Base-by-base conservation (phyloP, 2,329 filamentous ascomycete species). In the Coniochaeta sp. region DNA sequence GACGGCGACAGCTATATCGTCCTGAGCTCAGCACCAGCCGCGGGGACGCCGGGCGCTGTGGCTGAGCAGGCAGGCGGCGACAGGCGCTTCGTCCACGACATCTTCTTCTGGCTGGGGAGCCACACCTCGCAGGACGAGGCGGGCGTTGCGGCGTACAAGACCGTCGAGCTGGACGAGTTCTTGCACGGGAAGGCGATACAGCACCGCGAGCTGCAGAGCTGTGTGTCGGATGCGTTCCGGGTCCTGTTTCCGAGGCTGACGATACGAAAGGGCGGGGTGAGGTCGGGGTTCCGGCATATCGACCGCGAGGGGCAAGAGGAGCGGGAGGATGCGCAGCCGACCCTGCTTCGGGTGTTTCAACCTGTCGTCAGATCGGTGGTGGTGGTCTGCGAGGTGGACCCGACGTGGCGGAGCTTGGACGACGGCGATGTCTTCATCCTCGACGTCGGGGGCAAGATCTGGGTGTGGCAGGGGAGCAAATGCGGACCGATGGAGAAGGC, bases 1-100 rank as follows among this genome's bases (percentile, higher is more conserved):
- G 83, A 89, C 56, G 86, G 86, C 32, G 87, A 89, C 69, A 88
- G 85, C 72, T 89, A 86, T 68, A 86, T 89, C 61, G 74, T 89
- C 4, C 75, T 89, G 55, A 75, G 85, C 69, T 84, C 85, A 4
- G 82, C 81, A 70, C 80, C 81, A 65, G 19, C 42, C 9, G 12
- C 5, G n/a, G 42, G 19, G 4, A 4, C 7, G 3, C 42, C 42
- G 42, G 42, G 42, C 10, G 4, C 19, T 24, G 22, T 24, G 5
- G n/a, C 42, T n/a, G 19, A 19, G 14, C 42, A 47, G 42, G 68
- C 84, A 34, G 78, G 78, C 47, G 73, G 75, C 47, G 72, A 75
- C 38, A 71, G 75, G n/a, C 78, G 75, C 65, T 74, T 88, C 4
- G 75, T 73, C 47, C 86, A 89, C 65, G 85, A 89, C 57, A 81